Conservation (phyloP, 306 rosid genomes). For the Argentina anserina region DNA sequence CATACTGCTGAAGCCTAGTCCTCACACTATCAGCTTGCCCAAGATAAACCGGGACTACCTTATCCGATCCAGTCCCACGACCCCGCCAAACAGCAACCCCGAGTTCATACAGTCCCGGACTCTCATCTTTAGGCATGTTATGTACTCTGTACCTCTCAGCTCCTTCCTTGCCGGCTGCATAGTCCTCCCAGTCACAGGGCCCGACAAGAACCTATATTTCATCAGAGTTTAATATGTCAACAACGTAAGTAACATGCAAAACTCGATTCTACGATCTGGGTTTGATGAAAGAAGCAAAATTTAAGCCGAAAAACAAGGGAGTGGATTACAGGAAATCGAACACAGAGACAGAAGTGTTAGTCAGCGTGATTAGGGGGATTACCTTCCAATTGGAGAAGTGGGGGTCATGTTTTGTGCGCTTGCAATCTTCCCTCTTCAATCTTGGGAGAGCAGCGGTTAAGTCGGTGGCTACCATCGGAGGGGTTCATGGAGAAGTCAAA, state of each 20-base stretch:
- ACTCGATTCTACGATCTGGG: neutral
- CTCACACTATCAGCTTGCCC: slow-evolving; percentile 79
- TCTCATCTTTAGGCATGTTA: slow-evolving; percentile 48
- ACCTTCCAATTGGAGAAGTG: slow-evolving; percentile 76
- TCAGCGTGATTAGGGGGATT: neutral
- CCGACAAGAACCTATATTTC: slow-evolving; percentile 67
- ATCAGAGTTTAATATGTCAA: neutral
- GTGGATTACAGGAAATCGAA: neutral
- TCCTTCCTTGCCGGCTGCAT: slow-evolving; percentile 63
- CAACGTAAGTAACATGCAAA: neutral
- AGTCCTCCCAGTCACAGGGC: slow-evolving; percentile 75
- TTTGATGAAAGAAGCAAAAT: neutral
- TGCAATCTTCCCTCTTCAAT: slow-evolving; percentile 64
- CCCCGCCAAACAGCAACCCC: slow-evolving; percentile 42
- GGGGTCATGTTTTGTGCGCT: slow-evolving; percentile 61
- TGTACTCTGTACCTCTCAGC: slow-evolving; percentile 63
- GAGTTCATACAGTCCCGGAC: slow-evolving; percentile 80
- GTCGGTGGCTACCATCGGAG: slow-evolving; percentile 24
- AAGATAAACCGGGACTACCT: slow-evolving; percentile 56
- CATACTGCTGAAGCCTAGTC: slow-evolving; percentile 63
- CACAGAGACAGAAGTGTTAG: neutral
- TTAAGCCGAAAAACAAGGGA: neutral
- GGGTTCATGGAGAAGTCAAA: neutral
- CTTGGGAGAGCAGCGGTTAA: slow-evolving; percentile 14
- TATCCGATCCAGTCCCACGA: slow-evolving; percentile 42